Conservation (phyloP, 176 grass and related monocot genomes). For the Metroxylon sagu region DNA sequence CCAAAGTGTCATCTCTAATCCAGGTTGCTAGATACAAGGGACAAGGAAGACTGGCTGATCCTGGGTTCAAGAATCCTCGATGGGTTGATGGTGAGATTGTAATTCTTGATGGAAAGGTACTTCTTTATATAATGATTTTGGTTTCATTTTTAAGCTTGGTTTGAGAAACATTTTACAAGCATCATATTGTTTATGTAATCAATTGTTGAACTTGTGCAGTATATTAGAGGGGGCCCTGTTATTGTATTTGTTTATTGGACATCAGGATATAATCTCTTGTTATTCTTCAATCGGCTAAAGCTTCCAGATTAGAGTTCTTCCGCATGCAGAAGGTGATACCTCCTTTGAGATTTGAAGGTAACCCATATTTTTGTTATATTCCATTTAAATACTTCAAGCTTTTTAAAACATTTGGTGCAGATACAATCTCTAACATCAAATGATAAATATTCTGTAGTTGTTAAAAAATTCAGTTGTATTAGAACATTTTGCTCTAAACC, state of each 20-base stretch:
- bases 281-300: conserved; percentile 78
- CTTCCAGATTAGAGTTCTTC: conserved; percentile 42
- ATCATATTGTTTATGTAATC: no score
- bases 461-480: no score
- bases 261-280: conserved; percentile 66
- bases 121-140: conserved; percentile 12
- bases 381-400: no score
- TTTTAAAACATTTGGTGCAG: no score
- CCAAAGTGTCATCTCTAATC: conserved; percentile 7
- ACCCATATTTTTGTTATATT: no score
- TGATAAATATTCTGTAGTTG: no score
- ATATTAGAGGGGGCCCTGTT: conserved; percentile 80
- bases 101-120: conserved; percentile 91
- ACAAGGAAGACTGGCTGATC: conserved; percentile 70
- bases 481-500: no score
- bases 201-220: conserved; percentile 45
- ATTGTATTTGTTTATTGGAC: conserved; percentile 91
- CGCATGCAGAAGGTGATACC: no score
- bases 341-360: no score
- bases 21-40: conserved; percentile 90
- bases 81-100: conserved; percentile 95
- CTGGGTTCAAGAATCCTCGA: conserved; percentile 50
- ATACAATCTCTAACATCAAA: no score
- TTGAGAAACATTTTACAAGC: no score
- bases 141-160: conserved; percentile 24